phyloP scores from a whole-genome alignment of 495 filamentous ascomycete species.

The Niebla homalea region DNA sequence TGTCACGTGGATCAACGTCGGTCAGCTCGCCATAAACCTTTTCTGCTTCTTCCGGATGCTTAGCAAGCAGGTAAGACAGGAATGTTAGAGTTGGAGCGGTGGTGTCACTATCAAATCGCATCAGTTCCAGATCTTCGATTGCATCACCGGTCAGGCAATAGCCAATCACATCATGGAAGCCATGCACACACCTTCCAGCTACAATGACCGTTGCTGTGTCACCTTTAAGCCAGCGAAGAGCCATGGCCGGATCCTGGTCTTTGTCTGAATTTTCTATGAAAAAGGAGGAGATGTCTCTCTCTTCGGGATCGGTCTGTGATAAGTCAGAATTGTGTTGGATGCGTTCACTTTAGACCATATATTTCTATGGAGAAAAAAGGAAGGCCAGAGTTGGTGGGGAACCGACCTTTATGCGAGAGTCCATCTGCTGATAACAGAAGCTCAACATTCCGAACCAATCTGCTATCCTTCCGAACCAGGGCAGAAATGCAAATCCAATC shows the following conservation, averaged over 20 bases:
- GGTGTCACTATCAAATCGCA: too few species aligned
- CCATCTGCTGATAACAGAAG: constrained; percentile 6
- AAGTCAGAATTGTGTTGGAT: background rate
- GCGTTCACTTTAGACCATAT: background rate
- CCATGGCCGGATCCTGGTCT: constrained; percentile 13
- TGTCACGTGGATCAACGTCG: background rate
- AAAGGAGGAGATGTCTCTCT: constrained; percentile 22
- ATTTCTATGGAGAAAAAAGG: background rate
- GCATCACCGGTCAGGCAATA: too few species aligned
- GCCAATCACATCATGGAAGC: too few species aligned
- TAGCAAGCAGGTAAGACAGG: constrained; percentile 29
- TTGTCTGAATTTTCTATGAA: constrained; percentile 18
- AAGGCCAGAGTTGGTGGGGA: background rate
- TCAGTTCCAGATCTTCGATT: too few species aligned
- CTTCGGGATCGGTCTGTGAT: constrained; percentile 1
- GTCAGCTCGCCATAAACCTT: constrained; percentile 21
- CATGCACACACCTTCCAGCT: constrained; percentile 27
- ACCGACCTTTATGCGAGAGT: constrained; percentile 8
- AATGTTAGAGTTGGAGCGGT: too few species aligned
- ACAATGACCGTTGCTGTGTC: constrained; percentile 26
- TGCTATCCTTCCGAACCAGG: constrained; percentile 2
- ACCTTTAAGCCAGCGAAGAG: constrained; percentile 18
- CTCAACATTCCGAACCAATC: constrained; percentile 9
- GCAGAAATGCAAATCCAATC: constrained; percentile 9
- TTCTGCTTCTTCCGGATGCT: constrained; percentile 19